phyloP scores from a whole-genome alignment of 495 filamentous ascomycete species.

The Hypomontagnella monticulosa region DNA sequence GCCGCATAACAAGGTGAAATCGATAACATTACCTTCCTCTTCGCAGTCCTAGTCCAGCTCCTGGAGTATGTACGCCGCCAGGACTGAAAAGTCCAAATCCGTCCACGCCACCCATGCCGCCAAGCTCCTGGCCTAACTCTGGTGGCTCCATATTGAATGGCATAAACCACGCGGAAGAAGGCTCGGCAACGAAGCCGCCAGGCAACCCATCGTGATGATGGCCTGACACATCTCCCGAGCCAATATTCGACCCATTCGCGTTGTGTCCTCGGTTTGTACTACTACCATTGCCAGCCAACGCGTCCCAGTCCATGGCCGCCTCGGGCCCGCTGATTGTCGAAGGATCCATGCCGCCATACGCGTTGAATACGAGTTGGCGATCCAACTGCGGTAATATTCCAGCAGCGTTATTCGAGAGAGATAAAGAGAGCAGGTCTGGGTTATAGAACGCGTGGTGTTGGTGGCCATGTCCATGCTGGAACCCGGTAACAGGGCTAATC shows the following conservation, averaged over 20 bases:
- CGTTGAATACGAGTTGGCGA: constrained; percentile 80
- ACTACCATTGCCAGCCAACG: constrained; percentile 38
- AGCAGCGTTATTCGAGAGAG: constrained; percentile 54
- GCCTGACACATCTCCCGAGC: constrained; percentile 45
- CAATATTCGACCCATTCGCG: constrained; percentile 66
- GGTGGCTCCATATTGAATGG: constrained; percentile 91
- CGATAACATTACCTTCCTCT: constrained; percentile 34
- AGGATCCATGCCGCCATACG: constrained; percentile 72
- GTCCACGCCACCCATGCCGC: constrained; percentile 50
- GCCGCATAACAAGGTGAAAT: neutral
- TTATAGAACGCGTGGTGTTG: constrained; percentile 56
- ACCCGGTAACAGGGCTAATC: constrained; percentile 54
- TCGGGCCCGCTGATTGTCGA: constrained; percentile 45
- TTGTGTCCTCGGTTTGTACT: constrained; percentile 68
- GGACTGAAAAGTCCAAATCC: constrained; percentile 55
- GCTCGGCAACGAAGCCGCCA: constrained; percentile 50
- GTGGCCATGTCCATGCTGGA: constrained; percentile 47
- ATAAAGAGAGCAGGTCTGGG: constrained; percentile 54
- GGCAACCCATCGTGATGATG: constrained; percentile 38
- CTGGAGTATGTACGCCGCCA: constrained; percentile 38
- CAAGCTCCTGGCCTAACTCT: constrained; percentile 63
- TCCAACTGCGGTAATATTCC: constrained; percentile 70
- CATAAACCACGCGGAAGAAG: constrained; percentile 89
- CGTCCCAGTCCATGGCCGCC: constrained; percentile 47
- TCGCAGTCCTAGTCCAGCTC: constrained; percentile 35